Base-by-base conservation (phyloP, 2,329 filamentous ascomycete genomes). In the Stylonectria norvegica region DNA sequence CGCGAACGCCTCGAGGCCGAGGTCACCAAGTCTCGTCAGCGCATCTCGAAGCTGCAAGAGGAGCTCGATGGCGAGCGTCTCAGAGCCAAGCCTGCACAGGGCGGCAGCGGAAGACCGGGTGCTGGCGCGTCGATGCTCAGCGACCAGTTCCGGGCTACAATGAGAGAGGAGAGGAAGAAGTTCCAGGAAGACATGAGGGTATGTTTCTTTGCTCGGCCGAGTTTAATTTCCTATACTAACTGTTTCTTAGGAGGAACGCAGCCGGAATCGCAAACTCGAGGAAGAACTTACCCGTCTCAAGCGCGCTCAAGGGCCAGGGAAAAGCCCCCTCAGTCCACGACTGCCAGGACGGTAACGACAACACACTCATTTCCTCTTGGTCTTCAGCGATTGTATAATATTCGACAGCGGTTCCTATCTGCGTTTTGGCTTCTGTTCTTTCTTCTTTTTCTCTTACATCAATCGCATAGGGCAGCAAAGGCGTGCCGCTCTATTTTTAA, bases 161-260 rank as follows among this genome's bases (percentile, higher is more conserved):
- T 78, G 74, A 70, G 74, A 51, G 73, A 75, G 56, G 74, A 78
- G 63, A 68, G 74, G 49, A 76, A 69, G 65, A 75, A 71, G 60
- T 77, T 75, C 63, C 73, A 77, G 47, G 73, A 77, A 48, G 75
- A 76, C 43, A 55, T 78, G 28, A 67, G 63, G 64, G 73, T 75
- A 58, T 54, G 71, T 55, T 20, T 28, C n/a, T 8, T 10, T 14
- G 17, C 35, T 53, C 7, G 12, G 10, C 17, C 20, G 20, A 28
- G 12, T 16, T n/a, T 9, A 20, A 7, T 6, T 16, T 34, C 6
- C n/a, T 16, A 35, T 37, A 11, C 63, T 69, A 55, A 70, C 52
- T 39, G 5, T 4, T 2, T n/a, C 40, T 41, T 41, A 76, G 73
- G 71, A 73, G 64, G 74, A 78, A 48, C 72, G 75, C 55, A 53